Evolutionary conservation across 1,139 yeast genomes (phyloP), one percentile per base, ranked within the genome.

Genomic region (Starmera stellimalicola): DNA sequence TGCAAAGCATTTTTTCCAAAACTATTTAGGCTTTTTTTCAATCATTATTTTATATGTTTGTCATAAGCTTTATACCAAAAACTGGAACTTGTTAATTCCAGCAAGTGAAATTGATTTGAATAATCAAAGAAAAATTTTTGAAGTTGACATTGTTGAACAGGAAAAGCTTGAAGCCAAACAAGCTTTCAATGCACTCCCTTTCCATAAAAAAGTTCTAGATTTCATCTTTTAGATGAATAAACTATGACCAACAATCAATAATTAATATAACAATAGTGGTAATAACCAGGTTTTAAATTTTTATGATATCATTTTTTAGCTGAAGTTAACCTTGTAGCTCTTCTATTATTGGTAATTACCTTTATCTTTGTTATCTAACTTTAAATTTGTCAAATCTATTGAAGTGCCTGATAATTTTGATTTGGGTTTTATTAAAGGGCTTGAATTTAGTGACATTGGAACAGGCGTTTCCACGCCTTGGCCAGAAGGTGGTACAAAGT

Each of bases 1-100:
- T 37, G 50, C 45, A 4, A 38, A 46, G 7, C 47, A 43, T 36
- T 74, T 74, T 50, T 73, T 74, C 60, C 60, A 63, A 50, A 53
- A 61, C 18, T 73, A 70, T 51, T 52, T 73, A 40, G 70, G 77
- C 33, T 63, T 65, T n/a, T 61, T 73, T 20, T 63, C 70, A 27
- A 37, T 72, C 20, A 56, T 58, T 6, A 56, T 62, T 40, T 63
- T 50, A 6, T 71, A 62, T 51, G 4, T 68, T 26, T 64, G 56
- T 16, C 75, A 68, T 54, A 70, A 70, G 52, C 11, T 63, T 20
- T 63, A 57, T 52, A 52, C 57, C 15, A 57, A 62, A 28, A 55
- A 62, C 38, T 55, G 55, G 39, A 22, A 22, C 8, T 47, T 60
- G 5, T 48, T 44, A 30, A 55, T 57, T 34, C 56, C 60, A 12